These are phyloP conservation scores for Galium porrigens DNA, from an alignment of 305 asterid genomes.

Conservation along the genomic window DNA sequence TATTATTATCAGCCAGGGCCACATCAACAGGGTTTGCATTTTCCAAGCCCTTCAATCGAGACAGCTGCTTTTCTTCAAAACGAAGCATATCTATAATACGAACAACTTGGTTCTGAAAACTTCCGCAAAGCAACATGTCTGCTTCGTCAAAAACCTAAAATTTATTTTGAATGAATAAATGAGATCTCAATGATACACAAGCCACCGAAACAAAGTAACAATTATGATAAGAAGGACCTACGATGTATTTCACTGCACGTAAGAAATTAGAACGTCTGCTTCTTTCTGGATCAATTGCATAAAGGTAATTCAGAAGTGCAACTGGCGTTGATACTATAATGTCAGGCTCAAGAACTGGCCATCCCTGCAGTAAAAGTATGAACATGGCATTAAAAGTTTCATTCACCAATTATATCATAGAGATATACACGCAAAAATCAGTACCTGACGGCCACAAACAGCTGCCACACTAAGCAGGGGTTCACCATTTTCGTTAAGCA, in stretches of 20 bases:
- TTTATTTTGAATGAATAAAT: conserved; percentile 12
- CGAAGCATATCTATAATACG: conserved; percentile 84
- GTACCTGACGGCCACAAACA: conserved; percentile 85
- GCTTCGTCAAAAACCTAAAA: conserved; percentile 92
- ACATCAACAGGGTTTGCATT: conserved; percentile 14
- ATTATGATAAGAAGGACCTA: conserved; percentile 19
- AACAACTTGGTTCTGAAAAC: conserved; percentile 87
- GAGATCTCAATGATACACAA: background rate
- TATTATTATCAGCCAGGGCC: conserved; percentile 19
- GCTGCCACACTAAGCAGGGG: conserved; percentile 60
- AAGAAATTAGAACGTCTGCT: conserved; percentile 39
- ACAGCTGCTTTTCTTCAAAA: conserved; percentile 80
- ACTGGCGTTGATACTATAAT: conserved; percentile 81
- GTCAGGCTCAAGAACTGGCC: conserved; percentile 60
- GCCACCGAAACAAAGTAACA: background rate
- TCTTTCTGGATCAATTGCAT: conserved; percentile 54
- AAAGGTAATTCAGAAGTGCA: conserved; percentile 68
- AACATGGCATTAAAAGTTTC: background rate
- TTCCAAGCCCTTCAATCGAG: conserved; percentile 30
- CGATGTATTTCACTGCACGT: conserved; percentile 67
- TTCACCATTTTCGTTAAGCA: conserved; percentile 36
- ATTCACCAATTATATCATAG: background rate
- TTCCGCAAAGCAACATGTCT: conserved; percentile 84
- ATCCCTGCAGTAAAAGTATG: conserved; percentile 37
- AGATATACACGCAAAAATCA: background rate